Evolutionary conservation across 768 basidiomycete species (phyloP), one percentile per base, ranked within the genome.

Genomic region (Xanthoconium purpureum): DNA sequence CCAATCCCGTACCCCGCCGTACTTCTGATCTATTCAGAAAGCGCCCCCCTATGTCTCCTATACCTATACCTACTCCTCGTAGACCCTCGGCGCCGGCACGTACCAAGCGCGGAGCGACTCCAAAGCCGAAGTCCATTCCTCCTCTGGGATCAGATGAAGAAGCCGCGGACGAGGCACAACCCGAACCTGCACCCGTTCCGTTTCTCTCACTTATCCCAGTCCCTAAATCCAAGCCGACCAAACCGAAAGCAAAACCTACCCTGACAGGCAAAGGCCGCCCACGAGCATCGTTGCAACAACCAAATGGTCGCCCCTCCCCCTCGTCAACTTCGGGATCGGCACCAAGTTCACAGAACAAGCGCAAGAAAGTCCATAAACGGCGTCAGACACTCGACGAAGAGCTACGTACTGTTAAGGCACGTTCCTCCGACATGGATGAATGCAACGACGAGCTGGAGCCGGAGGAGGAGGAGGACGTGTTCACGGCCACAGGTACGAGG

Each of bases 321-420:
- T 59, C 52, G 2, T 56, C 66, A 1, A 20, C 47, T 10, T 63
- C 63, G 3, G 58, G 55, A 37, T 59, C 63, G 11, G 24, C 24
- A 24, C 24, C 33, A 35, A 39, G 30, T 33, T 52, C 61, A 6
- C 67, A 64, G 45, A 48, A 12, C 12, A 68, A 60, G 18, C 61
- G 53, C 24, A 71, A 60, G 50, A 66, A 57, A 38, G 56, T 43
- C 14, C 57, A 49, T 29, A 71, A 58, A 57, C 71, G 74, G n/a
- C 77, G 81, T 39, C 74, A 76, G 57, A 89, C 87, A 5, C 74
- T 91, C 5, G 85, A 89, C 47, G 80, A 88, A 59, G 89, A 91
- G 67, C 58, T 91, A 15, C 78, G 78, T 14, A 70, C 67, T 52
- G 84, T 82, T 3, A 66, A 73, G 28, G 73, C 69, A 1, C 72